Evolutionary conservation across 495 filamentous ascomycete species (phyloP).

Genomic region (Penicillium simplicissimum): DNA sequence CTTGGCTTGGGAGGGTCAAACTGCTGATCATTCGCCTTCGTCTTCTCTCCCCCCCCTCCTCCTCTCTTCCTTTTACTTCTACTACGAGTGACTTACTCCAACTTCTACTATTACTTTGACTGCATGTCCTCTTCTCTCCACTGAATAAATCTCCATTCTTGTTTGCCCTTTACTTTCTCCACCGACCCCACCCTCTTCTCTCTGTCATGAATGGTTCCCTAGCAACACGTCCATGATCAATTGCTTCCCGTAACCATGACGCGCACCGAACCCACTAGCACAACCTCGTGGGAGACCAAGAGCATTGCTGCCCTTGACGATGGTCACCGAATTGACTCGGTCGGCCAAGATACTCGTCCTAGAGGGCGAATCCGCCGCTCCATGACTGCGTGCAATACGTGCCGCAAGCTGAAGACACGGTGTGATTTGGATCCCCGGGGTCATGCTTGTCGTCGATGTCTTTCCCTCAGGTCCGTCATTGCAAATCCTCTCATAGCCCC

Average conservation of each 20-base stretch:
- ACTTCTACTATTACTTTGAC: neutral
- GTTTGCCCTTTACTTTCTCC: neutral
- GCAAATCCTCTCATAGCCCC: neutral
- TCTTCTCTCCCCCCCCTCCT: neutral
- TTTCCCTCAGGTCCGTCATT: conserved; percentile 39
- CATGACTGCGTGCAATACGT: conserved; percentile 47
- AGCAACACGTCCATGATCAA: conserved; percentile 6
- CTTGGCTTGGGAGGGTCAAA: conserved; percentile 18
- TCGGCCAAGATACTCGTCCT: conserved; percentile 34
- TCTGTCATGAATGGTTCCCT: conserved; percentile 15
- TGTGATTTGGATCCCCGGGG: conserved; percentile 44
- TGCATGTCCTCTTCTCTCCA: neutral
- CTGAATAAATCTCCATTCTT: neutral
- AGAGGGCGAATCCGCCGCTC: conserved; percentile 44
- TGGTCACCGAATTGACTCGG: conserved; percentile 28
- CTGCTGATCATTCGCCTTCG: conserved; percentile 5
- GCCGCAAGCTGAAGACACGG: conserved; percentile 46
- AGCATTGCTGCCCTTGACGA: conserved; percentile 30
- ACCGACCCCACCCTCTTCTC: neutral
- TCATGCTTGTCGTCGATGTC: conserved; percentile 44
- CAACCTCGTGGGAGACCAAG: conserved; percentile 36
- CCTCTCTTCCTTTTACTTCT: conserved; percentile 1
- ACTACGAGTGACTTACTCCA: neutral
- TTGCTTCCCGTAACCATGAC: conserved; percentile 29
- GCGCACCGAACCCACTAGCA: conserved; percentile 30